Evolutionary conservation across 2,329 filamentous ascomycete species (phyloP).

Genomic region (Whalleya microplaca): DNA sequence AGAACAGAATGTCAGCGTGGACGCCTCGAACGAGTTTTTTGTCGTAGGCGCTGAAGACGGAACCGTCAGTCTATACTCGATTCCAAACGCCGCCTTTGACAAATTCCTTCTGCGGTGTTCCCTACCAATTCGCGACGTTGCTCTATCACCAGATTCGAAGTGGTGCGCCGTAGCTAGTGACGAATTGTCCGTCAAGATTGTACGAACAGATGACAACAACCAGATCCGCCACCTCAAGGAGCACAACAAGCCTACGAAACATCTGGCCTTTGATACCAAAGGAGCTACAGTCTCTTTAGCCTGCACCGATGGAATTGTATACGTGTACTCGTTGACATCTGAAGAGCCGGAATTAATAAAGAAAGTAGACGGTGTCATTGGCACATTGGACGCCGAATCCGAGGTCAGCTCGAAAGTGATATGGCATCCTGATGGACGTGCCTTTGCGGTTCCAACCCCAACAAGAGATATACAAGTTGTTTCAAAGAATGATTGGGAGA

Average conservation of each 20-base stretch:
- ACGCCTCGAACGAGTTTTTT: conserved; percentile 78
- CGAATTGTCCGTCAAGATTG: conserved; percentile 87
- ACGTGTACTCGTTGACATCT: conserved; percentile 81
- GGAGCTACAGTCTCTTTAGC: conserved; percentile 78
- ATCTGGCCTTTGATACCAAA: conserved; percentile 84
- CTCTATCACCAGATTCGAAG: conserved; percentile 76
- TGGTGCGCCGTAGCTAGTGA: conserved; percentile 98
- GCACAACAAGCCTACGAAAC: conserved; percentile 85
- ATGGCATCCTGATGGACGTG: conserved; percentile 94
- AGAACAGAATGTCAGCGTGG: conserved; percentile 82
- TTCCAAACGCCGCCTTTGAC: conserved; percentile 74
- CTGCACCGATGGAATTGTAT: conserved; percentile 86
- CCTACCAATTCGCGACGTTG: conserved; percentile 85
- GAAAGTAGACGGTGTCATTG: conserved; percentile 86
- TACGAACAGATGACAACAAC: conserved; percentile 78
- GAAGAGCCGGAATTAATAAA: conserved; percentile 81
- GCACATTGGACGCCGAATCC: conserved; percentile 73
- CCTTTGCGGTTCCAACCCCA: conserved; percentile 83
- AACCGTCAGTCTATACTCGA: conserved; percentile 91
- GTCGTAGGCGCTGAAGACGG: conserved; percentile 92
- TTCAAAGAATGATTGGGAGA: conserved; percentile 88
- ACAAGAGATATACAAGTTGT: conserved; percentile 84
- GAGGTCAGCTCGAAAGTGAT: conserved; percentile 74
- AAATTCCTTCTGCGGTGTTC: conserved; percentile 81
- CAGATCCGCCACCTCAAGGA: conserved; percentile 79